Base-by-base conservation (phyloP, 352 stramenopile species). In the Phytophthora pinifolia region DNA sequence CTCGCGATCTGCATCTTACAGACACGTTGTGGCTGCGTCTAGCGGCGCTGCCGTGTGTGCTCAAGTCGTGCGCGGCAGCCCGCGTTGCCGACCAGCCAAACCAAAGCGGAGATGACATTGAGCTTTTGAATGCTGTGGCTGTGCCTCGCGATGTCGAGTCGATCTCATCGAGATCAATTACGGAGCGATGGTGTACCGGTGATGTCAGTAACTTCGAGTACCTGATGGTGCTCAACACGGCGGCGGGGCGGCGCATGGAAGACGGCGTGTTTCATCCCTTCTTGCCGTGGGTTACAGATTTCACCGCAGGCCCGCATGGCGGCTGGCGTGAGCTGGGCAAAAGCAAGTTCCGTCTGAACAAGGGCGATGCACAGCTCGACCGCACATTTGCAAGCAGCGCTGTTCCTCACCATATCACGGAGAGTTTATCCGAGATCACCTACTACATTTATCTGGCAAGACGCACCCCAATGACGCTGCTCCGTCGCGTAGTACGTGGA, bases 241-340 rank as follows among this genome's bases (percentile, higher is more conserved):
- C 92, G 0, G 91, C 92, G 22, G 94, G 94, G 9, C 72, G 95
- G 34, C 79, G 79, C 13, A 62, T 90, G 76, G 65, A 88, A 13
- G 77, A 89, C 50, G 67, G 74, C 20, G 72, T 80, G 9, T 96
- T 96, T 54, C 94, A 98, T 60, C 89, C 93, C 0, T 88, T 99
- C 27, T 47, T 99, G n/a, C 96, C 96, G 1, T 99, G 96, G 96
- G 93, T 98, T 9, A 96, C 88, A 9, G 90, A 98, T 64, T 98
- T 98, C 53, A 81, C 62, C 4, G 50, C 37, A 25, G 55, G 52
- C 3, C 63, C 53, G 4, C 54, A 61, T 31, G 67, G 65, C 29
- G 81, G 88, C 17, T 97, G 89, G 84, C 76, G 94, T 17, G 91
- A 98, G 51, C 62, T 98, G 12, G 76, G 62, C 13, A 96, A 91